Conservation (phyloP, 73 alveolate species). For the Blepharisma japonicum region DNA sequence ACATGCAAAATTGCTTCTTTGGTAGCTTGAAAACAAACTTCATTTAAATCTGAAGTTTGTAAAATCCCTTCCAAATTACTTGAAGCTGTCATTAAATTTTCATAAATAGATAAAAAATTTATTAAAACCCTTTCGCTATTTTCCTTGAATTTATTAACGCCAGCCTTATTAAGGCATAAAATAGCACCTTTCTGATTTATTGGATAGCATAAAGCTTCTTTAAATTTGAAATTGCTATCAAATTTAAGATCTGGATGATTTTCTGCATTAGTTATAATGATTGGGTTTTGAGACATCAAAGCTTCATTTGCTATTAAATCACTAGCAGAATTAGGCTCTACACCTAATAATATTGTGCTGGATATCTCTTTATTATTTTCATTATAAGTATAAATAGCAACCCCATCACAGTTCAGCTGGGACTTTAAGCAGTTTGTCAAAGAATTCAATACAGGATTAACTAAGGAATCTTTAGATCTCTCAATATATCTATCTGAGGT, state of each 20-base stretch:
- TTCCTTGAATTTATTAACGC: too few species aligned
- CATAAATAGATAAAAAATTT: too few species aligned
- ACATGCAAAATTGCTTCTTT: slow-evolving; percentile 26
- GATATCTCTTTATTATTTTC: too few species aligned
- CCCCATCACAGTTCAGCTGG: not conserved
- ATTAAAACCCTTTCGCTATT: too few species aligned
- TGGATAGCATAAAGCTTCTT: not conserved
- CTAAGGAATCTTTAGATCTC: not conserved
- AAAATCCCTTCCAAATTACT: slow-evolving; percentile 17
- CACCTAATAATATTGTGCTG: too few species aligned
- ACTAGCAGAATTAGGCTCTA: too few species aligned
- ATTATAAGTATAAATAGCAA: not conserved
- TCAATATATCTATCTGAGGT: not conserved
- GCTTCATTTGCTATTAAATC: too few species aligned
- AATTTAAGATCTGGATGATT: too few species aligned
- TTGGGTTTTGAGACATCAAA: too few species aligned
- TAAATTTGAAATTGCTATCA: not conserved
- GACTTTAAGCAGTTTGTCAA: not conserved
- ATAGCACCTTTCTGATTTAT: not conserved
- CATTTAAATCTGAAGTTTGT: slow-evolving; percentile 15
- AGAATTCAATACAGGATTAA: not conserved
- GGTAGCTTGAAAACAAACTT: slow-evolving; percentile 8
- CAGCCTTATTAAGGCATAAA: not conserved
- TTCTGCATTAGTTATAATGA: too few species aligned
- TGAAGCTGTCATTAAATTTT: not conserved